A percentile compares a stretch with the other conserved stretches of the same genome.
Conservation (phyloP, 805 yeast genomes). For the Nadsonia fulvescens region DNA sequence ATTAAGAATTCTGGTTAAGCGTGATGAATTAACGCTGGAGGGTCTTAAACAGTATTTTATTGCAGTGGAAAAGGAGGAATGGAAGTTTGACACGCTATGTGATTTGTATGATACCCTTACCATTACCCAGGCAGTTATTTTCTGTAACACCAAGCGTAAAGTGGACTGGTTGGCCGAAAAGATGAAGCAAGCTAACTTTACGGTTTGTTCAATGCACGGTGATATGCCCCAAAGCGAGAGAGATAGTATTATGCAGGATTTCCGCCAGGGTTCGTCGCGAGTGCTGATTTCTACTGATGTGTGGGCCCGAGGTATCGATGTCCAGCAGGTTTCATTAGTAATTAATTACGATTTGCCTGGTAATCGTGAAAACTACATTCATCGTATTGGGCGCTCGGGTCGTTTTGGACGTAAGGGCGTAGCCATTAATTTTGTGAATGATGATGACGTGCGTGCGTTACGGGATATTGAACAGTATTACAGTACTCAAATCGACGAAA, state of each 20-base stretch:
- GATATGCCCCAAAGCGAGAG: slow-evolving; percentile 92
- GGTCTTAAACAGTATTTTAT: slow-evolving; percentile 88
- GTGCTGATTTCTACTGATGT: slow-evolving; percentile 91
- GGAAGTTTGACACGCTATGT: slow-evolving; percentile 86
- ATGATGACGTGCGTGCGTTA: slow-evolving; percentile 55
- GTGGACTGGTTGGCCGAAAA: slow-evolving; percentile 80
- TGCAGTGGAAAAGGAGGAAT: slow-evolving; percentile 80
- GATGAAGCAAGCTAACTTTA: slow-evolving; percentile 64
- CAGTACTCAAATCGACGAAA: slow-evolving; percentile 73
- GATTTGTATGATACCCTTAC: slow-evolving; percentile 90
- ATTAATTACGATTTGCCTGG: slow-evolving; percentile 88
- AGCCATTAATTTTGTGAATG: slow-evolving; percentile 85
- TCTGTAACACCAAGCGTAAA: slow-evolving; percentile 92
- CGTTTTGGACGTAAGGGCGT: slow-evolving; percentile 95
- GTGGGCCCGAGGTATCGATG: slow-evolving; percentile 97
- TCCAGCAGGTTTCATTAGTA: slow-evolving; percentile 91
- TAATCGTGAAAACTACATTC: slow-evolving; percentile 89
- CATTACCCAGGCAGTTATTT: slow-evolving; percentile 92
- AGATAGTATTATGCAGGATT: slow-evolving; percentile 88
- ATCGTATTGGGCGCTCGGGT: slow-evolving; percentile 96
- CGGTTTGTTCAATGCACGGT: slow-evolving; percentile 92
- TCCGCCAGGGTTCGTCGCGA: slow-evolving; percentile 84
- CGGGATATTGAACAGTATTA: slow-evolving; percentile 77
- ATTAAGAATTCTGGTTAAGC: slow-evolving; percentile 80
- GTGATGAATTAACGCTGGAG: slow-evolving; percentile 84